Conservation (phyloP, 129 eudicot genomes). For the Helichrysum umbraculigerum region DNA sequence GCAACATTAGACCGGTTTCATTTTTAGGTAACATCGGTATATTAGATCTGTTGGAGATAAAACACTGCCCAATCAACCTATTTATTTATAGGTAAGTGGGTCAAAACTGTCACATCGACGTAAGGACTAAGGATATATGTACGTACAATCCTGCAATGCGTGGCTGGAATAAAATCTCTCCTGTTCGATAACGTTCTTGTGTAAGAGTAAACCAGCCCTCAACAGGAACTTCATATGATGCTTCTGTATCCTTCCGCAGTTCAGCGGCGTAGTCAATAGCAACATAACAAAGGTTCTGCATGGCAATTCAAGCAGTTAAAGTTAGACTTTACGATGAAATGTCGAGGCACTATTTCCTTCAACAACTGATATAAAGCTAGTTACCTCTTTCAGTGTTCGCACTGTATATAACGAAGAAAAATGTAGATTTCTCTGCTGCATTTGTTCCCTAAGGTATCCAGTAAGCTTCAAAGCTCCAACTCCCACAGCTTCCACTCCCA, state of each 20-base stretch:
- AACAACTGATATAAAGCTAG: background rate
- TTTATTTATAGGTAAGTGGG: background rate
- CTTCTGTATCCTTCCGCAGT: conserved; percentile 65
- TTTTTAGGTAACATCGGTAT: background rate
- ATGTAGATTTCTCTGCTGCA: conserved; percentile 74
- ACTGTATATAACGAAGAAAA: conserved; percentile 82
- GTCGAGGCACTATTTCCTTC: background rate
- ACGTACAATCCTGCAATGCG: conserved; percentile 92
- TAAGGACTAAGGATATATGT: conserved; percentile 29
- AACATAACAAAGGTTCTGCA: conserved; percentile 91
- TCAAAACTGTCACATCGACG: background rate
- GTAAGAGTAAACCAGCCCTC: conserved; percentile 79
- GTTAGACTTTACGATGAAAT: conserved; percentile 4
- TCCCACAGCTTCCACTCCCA: conserved; percentile 79
- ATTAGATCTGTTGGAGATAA: background rate
- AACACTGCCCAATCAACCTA: conserved; percentile 4
- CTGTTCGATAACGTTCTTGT: conserved; percentile 86
- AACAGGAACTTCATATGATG: conserved; percentile 62
- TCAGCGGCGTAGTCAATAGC: conserved; percentile 89
- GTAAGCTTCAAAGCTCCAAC: conserved; percentile 92
- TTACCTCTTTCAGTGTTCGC: conserved; percentile 89
- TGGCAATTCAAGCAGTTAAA: conserved; percentile 19
- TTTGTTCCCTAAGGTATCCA: conserved; percentile 80
- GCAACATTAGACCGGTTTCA: background rate
- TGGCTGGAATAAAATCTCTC: conserved; percentile 91